A percentile compares a stretch with the other conserved stretches of the same genome.
Conservation (phyloP, 108 stramenopile genomes). For the Hondaea fermentalgiana region DNA sequence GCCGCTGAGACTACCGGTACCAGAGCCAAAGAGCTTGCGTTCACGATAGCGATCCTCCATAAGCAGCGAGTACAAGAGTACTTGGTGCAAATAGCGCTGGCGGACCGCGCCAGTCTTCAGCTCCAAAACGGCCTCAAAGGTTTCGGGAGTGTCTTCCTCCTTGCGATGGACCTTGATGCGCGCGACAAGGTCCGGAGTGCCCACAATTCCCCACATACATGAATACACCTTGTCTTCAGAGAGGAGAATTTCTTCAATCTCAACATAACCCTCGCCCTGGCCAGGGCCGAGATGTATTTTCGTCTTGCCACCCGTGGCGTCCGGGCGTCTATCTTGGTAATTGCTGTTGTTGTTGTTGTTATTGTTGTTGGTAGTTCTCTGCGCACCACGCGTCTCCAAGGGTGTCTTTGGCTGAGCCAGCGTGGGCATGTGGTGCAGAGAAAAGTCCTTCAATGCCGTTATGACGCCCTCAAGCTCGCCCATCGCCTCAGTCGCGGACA, state of each 20-base stretch:
- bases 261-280: neutral
- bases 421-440: too few relatives aligned
- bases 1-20: neutral
- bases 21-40: neutral
- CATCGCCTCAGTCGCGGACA: too few relatives aligned
- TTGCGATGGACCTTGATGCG: neutral
- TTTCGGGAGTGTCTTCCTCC: neutral
- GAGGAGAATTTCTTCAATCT: neutral
- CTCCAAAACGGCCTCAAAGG: neutral
- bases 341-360: too few relatives aligned
- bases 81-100: neutral
- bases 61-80: neutral
- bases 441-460: too few relatives aligned
- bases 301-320: neutral
- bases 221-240: neutral
- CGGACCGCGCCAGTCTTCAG: neutral
- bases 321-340: too few relatives aligned
- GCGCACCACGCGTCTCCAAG: too few relatives aligned
- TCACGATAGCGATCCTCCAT: neutral
- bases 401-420: too few relatives aligned
- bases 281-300: neutral
- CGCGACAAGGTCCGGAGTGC: neutral
- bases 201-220: neutral
- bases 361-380: too few relatives aligned
- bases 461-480: too few relatives aligned